Conservation (phyloP, 2,329 filamentous ascomycete genomes). For the Colletotrichum sidae region DNA sequence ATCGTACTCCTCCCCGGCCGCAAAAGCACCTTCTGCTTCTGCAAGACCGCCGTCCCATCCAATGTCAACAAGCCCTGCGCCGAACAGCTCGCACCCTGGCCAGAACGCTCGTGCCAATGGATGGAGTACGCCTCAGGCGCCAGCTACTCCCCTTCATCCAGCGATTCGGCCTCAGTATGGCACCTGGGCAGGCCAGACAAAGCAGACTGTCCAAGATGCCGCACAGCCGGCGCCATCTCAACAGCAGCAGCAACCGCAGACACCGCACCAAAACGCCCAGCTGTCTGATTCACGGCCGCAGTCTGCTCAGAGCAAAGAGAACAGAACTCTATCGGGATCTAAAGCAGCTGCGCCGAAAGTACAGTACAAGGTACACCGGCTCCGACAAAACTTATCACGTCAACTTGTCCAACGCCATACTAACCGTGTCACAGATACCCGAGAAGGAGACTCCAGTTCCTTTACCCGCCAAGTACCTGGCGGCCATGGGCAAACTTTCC, state of each 20-base stretch:
- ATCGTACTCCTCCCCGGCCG: slow-evolving; percentile 29
- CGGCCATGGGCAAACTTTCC: slow-evolving; percentile 51
- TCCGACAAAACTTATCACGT: neutral
- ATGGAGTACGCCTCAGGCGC: slow-evolving; percentile 36
- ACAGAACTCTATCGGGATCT: slow-evolving; percentile 15
- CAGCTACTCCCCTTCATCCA: slow-evolving; percentile 47
- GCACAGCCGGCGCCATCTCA: slow-evolving; percentile 38
- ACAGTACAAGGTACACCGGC: slow-evolving; percentile 42
- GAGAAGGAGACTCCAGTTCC: slow-evolving; percentile 58
- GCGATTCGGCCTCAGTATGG: slow-evolving; percentile 50
- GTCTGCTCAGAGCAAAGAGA: slow-evolving; percentile 12
- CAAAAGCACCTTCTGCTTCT: slow-evolving; percentile 17
- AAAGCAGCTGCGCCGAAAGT: slow-evolving; percentile 36
- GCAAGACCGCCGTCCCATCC: slow-evolving; percentile 28
- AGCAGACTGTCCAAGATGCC: slow-evolving; percentile 7
- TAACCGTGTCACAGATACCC: slow-evolving; percentile 46
- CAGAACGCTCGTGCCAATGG: slow-evolving; percentile 28
- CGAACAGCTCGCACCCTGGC: slow-evolving; percentile 23
- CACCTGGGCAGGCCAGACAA: slow-evolving; percentile 31
- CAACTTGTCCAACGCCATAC: slow-evolving; percentile 31
- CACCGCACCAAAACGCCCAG: neutral
- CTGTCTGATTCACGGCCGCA: slow-evolving; percentile 1
- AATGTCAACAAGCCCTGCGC: slow-evolving; percentile 32
- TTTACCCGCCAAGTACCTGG: slow-evolving; percentile 55
- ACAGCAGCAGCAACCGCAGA: slow-evolving; percentile 2